Evolutionary conservation across 176 grass and related monocot species (phyloP), one percentile per base, ranked within the genome.

Genomic region (Dendrocalamus sinicus): DNA sequence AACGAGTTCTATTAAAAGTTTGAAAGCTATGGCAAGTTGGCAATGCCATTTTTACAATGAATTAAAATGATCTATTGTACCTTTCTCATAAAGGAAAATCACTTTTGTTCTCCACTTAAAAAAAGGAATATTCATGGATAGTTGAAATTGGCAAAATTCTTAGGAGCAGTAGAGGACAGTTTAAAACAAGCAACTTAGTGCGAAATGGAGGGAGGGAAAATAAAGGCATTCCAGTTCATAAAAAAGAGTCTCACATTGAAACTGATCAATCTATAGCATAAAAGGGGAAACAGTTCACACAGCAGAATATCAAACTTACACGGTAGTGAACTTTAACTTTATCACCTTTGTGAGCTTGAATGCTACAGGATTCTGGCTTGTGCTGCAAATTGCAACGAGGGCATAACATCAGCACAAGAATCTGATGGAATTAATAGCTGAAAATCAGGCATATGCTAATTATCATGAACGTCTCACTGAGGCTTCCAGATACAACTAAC

Each of bases 311-410:
- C 30, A 40, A 78, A 90, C 88, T 93, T 94, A 99, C 96, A 81
- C 94, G 88, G 67, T 99, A 99, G 81, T 99, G 96, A 78, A 99
- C 96, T 94, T 99, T 99, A 72, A 99, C 91, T 68, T 20, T 80
- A 85, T 99, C 94, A 40, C 93, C 96, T 94, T 99, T 99, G 88
- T 96, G 96, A 86, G 96, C 96, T 89, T 91, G 88, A 66, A 99
- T 96, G 88, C 67, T 88, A 84, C 96, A 99, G 47, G 94, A 91
- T 73, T 94, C 61, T 74, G 96, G 96, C 84, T 99, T 99, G 87
- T 82, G 30, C 96, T 99, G 93, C 60, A 94, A 77, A 39, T 65
- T 66, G 3, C 24, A 85, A 57, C 17, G 54, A 62, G 19, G 9
- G 8, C 14, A 79, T 15, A 71, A 39, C 44, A 88, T 72, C 9